Evolutionary conservation across 352 stramenopile genomes (phyloP).

Genomic region (Pythium phragmiticola): DNA sequence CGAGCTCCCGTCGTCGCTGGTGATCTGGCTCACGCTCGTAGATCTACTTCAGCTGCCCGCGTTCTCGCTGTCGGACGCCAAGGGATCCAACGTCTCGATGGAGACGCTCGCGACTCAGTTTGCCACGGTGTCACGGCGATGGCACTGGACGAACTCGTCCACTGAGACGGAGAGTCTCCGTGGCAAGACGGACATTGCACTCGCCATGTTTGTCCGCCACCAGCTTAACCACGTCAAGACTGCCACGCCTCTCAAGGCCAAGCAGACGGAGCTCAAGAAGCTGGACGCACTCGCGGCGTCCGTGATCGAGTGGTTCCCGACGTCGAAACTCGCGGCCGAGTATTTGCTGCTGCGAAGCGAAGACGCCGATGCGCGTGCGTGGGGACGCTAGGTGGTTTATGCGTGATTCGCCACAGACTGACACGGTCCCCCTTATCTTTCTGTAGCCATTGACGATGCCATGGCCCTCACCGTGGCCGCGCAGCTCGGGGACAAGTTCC

Average conservation of each 20-base stretch:
- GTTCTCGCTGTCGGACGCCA: constrained; percentile 59
- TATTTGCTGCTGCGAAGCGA: constrained; percentile 73
- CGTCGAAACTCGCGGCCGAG: constrained; percentile 56
- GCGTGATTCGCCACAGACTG: background rate
- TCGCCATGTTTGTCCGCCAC: constrained; percentile 72
- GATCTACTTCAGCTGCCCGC: constrained; percentile 70
- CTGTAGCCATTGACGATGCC: constrained; percentile 11
- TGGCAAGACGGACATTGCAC: constrained; percentile 40
- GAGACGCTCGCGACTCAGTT: constrained; percentile 47
- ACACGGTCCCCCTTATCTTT: background rate
- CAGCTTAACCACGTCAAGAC: constrained; percentile 58
- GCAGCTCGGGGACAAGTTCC: constrained; percentile 5
- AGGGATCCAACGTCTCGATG: constrained; percentile 30
- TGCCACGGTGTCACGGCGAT: constrained; percentile 36
- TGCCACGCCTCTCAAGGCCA: constrained; percentile 20
- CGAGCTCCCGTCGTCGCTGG: constrained; percentile 50
- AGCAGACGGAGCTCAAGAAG: constrained; percentile 41
- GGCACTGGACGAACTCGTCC: constrained; percentile 24
- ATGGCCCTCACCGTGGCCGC: background rate
- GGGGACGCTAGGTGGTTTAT: background rate
- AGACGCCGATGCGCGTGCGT: constrained; percentile 68
- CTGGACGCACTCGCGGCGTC: constrained; percentile 50
- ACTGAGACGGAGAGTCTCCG: constrained; percentile 18
- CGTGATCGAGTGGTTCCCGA: constrained; percentile 59
- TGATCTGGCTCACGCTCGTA: constrained; percentile 74